Evolutionary conservation across 495 filamentous ascomycete genomes (phyloP).

Genomic region (Zalerion maritima): DNA sequence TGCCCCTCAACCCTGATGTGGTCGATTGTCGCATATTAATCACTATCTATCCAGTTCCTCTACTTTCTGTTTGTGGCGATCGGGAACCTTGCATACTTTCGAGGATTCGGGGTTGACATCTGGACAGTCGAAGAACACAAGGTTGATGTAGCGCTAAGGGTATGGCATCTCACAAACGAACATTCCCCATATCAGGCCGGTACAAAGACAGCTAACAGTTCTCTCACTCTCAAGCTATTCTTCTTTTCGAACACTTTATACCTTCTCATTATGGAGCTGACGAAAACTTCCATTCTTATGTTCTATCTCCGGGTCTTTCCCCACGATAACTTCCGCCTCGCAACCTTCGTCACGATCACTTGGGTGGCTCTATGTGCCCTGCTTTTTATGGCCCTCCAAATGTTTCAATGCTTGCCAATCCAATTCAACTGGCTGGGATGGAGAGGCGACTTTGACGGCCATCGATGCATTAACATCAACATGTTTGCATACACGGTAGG

Average conservation of each 20-base stretch:
- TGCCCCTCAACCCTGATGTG: no score
- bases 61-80: no score
- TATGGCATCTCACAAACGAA: no score
- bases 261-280: constrained; percentile 24
- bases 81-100: no score
- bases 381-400: constrained; percentile 19
- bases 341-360: constrained; percentile 13
- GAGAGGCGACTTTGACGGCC: constrained; percentile 18
- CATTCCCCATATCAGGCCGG: no score
- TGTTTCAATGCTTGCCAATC: constrained; percentile 30
- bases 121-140: no score
- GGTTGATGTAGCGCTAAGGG: no score
- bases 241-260: constrained; percentile 25
- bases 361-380: constrained; percentile 14
- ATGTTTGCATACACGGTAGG: constrained; percentile 18
- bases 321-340: constrained; percentile 21
- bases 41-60: no score
- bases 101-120: no score
- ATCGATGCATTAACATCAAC: constrained; percentile 24
- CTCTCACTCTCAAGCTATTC: no score
- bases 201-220: no score
- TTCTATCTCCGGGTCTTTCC: constrained; percentile 40
- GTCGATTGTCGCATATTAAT: no score
- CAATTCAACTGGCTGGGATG: constrained; percentile 21
- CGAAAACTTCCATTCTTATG: constrained; percentile 34